Conservation (phyloP, 768 basidiomycete genomes). For the Collybia mongolica region DNA sequence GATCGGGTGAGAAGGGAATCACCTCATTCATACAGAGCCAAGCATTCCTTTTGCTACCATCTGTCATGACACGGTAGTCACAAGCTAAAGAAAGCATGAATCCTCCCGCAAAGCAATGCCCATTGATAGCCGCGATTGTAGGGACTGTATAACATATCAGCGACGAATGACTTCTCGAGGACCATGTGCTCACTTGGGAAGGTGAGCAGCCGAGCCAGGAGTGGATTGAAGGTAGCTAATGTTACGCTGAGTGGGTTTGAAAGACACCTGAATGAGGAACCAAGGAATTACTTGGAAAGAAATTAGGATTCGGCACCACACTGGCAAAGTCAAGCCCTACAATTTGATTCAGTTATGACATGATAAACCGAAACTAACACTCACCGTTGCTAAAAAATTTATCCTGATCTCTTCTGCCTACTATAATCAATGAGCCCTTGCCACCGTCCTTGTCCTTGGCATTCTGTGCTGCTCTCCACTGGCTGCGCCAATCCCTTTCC, state of each 20-base stretch:
- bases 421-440: slow-evolving; percentile 72
- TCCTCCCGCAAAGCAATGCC: slow-evolving; percentile 84
- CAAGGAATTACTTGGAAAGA: slow-evolving; percentile 58
- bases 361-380: slow-evolving; percentile 8
- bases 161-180: background rate
- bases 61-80: slow-evolving; percentile 89
- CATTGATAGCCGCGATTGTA: slow-evolving; percentile 77
- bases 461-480: slow-evolving; percentile 42
- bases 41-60: slow-evolving; percentile 71
- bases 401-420: slow-evolving; percentile 72
- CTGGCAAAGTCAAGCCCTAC: slow-evolving; percentile 65
- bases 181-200: slow-evolving; percentile 62
- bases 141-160: slow-evolving; percentile 51
- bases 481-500: slow-evolving; percentile 68
- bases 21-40: slow-evolving; percentile 97
- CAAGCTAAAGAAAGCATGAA: slow-evolving; percentile 78
- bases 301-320: slow-evolving; percentile 50
- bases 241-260: slow-evolving; percentile 7
- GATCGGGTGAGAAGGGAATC: slow-evolving; percentile 5
- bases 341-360: slow-evolving; percentile 1
- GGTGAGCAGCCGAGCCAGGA: slow-evolving; percentile 64
- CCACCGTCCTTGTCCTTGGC: slow-evolving; percentile 50
- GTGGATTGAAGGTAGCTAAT: slow-evolving; percentile 72
- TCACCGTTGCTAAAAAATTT: slow-evolving; percentile 89
- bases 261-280: background rate